Conservation (phyloP, 768 basidiomycete genomes). For the Crepidotus variabilis region DNA sequence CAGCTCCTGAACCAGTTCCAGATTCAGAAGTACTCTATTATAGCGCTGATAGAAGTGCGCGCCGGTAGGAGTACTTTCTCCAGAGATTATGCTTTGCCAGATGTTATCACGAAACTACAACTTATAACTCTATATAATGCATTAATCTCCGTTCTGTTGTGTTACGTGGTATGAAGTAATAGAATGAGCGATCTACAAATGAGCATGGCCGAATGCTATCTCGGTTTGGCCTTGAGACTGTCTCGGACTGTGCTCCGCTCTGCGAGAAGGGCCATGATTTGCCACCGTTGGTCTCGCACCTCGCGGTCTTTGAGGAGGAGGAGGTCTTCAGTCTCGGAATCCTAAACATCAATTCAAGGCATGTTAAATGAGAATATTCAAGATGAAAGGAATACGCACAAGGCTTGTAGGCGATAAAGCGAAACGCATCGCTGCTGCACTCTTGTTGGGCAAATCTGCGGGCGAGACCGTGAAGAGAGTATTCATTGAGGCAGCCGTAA, state of each 20-base stretch:
- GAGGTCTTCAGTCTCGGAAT: constrained; percentile 50
- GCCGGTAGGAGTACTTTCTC: background rate
- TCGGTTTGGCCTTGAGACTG: constrained; percentile 23
- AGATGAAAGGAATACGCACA: constrained; percentile 14
- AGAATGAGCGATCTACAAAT: background rate
- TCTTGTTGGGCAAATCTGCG: constrained; percentile 72
- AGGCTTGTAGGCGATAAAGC: constrained; percentile 31
- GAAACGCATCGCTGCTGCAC: constrained; percentile 72
- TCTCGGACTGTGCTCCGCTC: constrained; percentile 74
- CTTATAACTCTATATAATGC: background rate
- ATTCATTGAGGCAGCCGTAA: constrained; percentile 70
- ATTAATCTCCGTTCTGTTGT: background rate
- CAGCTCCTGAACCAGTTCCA: constrained; percentile 50
- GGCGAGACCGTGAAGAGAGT: constrained; percentile 76
- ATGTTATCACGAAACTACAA: background rate
- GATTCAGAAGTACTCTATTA: constrained; percentile 62
- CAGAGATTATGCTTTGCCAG: background rate
- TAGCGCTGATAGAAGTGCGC: constrained; percentile 56
- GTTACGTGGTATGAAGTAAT: background rate
- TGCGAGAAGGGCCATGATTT: constrained; percentile 69
- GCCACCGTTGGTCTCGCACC: constrained; percentile 69
- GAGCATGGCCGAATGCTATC: constrained; percentile 1
- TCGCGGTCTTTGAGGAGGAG: constrained; percentile 58
- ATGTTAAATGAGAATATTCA: background rate
- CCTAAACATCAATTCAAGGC: constrained; percentile 39